Percentiles rank a stretch among this genome's conserved stretches.
Evolutionary conservation across 164 flowering plant genomes (phyloP).

Genomic region (Chimonanthus salicifolius): DNA sequence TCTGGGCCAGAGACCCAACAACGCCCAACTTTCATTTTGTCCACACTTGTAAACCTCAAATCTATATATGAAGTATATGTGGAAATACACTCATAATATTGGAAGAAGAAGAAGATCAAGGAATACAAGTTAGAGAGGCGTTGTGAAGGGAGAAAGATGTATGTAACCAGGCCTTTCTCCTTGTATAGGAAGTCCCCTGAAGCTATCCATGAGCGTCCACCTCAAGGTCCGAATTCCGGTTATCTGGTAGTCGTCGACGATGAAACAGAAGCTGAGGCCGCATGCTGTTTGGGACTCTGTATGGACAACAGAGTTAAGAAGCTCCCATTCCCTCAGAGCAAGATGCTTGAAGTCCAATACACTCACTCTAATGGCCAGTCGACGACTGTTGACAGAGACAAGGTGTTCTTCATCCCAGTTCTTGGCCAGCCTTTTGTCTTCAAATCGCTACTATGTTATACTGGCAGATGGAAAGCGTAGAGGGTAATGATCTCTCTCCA

Average conservation of each 20-base stretch:
- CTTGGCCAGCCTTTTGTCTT: conserved; percentile 45
- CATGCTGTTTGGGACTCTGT: conserved; percentile 27
- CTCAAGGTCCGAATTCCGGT: conserved; percentile 37
- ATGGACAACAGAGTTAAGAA: conserved; percentile 13
- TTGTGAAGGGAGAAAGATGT: conserved; percentile 15
- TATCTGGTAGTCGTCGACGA: conserved; percentile 29
- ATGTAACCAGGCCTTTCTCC: conserved; percentile 44
- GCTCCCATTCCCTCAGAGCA: conserved; percentile 45
- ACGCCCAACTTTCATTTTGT: background rate
- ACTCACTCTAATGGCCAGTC: background rate
- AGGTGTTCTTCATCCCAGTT: conserved; percentile 43
- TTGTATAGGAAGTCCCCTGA: conserved; percentile 19
- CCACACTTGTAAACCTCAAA: no score
- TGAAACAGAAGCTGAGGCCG: conserved; percentile 19
- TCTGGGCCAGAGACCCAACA: background rate
- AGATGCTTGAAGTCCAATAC: conserved; percentile 14
- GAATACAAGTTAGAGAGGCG: background rate
- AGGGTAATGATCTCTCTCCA: conserved; percentile 30
- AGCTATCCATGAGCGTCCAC: conserved; percentile 13
- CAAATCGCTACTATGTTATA: conserved; percentile 49
- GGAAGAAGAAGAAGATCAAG: background rate
- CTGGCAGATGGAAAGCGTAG: conserved; percentile 31
- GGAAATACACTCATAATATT: no score
- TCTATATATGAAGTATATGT: no score
- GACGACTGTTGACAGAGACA: background rate